Evolutionary conservation across 2,329 filamentous ascomycete genomes (phyloP), one percentile per base, ranked within the genome.

Genomic region (Bipolaris cookei): DNA sequence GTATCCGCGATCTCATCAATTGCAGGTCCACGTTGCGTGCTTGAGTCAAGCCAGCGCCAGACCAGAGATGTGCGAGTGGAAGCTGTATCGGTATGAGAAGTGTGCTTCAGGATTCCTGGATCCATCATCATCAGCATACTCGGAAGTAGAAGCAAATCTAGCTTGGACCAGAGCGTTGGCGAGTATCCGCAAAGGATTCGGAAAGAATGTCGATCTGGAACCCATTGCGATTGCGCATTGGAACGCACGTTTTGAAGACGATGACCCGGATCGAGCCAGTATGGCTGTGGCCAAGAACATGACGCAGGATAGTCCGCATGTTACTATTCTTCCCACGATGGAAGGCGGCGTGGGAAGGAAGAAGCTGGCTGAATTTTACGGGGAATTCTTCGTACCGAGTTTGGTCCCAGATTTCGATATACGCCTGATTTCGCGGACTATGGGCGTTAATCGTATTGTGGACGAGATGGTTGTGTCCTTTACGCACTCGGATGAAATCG

Each of bases 401-500:
- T 78, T 84, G 34, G 85, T 85, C 3, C 80, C 82, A 0, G 82
- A 81, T 14, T 79, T 86, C 69, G 77, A 77, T 13, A 81, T 86
- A 32, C 78, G 81, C 14, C 75, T 87, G 6, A 70, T 87, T 6
- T 84, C 81, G 7, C 78, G 85, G 16, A 87, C 84, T 0, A 75
- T 83, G 2, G 85, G 84, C 5, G 76, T 80, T 0, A 83, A 87
- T 65, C 79, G 83, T 2, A 77, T 88, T 2, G 85, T 86, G 2
- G 85, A 87, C 59, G 85, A 87, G 64, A 79, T 87, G 69, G 76
- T 85, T 14, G 66, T 85, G 4, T 79, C 78, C 0, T 87, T 86
- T 63, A 81, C 81, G 32, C 85, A 87, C 61, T 83, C 82, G 0
- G 78, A 83, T 35, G 81, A 84, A 51, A 71, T 87, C 1, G 81